Conservation (phyloP, 768 basidiomycete species). For the Hygrophorus russula region DNA sequence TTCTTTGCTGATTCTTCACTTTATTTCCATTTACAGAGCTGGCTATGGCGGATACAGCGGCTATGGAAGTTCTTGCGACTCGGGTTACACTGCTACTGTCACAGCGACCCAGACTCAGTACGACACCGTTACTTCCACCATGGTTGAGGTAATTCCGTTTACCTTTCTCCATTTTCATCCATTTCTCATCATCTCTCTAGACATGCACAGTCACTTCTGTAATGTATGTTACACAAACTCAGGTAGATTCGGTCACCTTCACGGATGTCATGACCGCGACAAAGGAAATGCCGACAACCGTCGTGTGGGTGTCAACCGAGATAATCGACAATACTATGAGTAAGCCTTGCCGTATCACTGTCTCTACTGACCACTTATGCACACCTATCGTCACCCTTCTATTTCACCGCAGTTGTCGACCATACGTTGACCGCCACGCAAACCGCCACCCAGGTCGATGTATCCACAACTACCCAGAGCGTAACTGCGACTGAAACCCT, state of each 20-base stretch:
- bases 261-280: slow-evolving; percentile 40
- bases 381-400: neutral
- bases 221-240: slow-evolving; percentile 20
- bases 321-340: slow-evolving; percentile 38
- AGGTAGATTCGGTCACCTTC: slow-evolving; percentile 16
- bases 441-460: slow-evolving; percentile 18
- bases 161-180: neutral
- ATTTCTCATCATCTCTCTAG: slow-evolving; percentile 2
- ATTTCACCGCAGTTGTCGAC: slow-evolving; percentile 19
- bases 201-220: slow-evolving; percentile 21
- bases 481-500: slow-evolving; percentile 51
- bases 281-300: slow-evolving; percentile 48
- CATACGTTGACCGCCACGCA: slow-evolving; percentile 29
- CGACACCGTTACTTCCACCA: slow-evolving; percentile 21
- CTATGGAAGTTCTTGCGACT: slow-evolving; percentile 15
- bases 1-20: neutral
- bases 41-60: slow-evolving; percentile 10
- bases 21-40: slow-evolving; percentile 7
- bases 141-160: slow-evolving; percentile 9
- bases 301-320: slow-evolving; percentile 56
- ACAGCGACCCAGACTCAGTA: slow-evolving; percentile 22
- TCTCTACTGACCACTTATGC: neutral
- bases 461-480: slow-evolving; percentile 39
- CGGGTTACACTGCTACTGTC: slow-evolving; percentile 19
- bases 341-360: neutral